phyloP scores from a whole-genome alignment of 2,329 filamentous ascomycete species.

The Pseudopyricularia javanii region DNA sequence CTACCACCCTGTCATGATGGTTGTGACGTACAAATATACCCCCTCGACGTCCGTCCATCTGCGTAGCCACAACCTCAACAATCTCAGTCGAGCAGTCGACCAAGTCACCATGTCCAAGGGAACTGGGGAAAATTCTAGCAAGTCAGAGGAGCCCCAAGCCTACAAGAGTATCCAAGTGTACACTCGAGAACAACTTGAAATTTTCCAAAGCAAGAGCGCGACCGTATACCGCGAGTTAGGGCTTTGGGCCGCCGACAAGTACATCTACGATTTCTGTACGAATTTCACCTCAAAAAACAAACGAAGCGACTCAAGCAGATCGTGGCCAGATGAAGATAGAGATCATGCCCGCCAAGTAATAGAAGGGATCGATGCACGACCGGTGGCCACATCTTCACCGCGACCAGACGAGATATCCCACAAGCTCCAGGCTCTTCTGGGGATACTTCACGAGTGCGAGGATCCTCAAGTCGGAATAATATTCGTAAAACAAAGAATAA shows the following conservation, averaged over 20 bases:
- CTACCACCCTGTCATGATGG: slow-evolving; percentile 47
- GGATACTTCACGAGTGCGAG: slow-evolving; percentile 30
- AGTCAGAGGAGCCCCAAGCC: slow-evolving; percentile 24
- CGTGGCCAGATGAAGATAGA: slow-evolving; percentile 38
- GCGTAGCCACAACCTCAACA: slow-evolving; percentile 24
- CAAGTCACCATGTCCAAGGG: slow-evolving; percentile 37
- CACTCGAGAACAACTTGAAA: slow-evolving; percentile 40
- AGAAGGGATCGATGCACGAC: slow-evolving; percentile 10
- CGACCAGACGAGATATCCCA: slow-evolving; percentile 28
- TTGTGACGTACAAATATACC: slow-evolving; percentile 17
- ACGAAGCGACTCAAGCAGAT: slow-evolving; percentile 14
- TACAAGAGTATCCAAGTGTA: slow-evolving; percentile 35
- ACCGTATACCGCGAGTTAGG: slow-evolving; percentile 49
- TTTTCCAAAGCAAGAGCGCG: slow-evolving; percentile 34
- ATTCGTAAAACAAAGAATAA: slow-evolving; percentile 53
- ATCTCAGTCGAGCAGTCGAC: slow-evolving; percentile 26
- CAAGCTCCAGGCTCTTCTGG: slow-evolving; percentile 45
- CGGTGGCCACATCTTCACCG: slow-evolving; percentile 7
- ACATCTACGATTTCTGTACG: slow-evolving; percentile 38
- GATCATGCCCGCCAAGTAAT: slow-evolving; percentile 40
- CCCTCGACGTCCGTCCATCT: slow-evolving; percentile 16
- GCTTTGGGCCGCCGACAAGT: slow-evolving; percentile 56
- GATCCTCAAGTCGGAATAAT: slow-evolving; percentile 44
- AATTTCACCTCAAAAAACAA: slow-evolving; percentile 14
- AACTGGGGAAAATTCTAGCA: slow-evolving; percentile 25